Evolutionary conservation across 164 flowering plant species (phyloP).

Genomic region (Annona squamosa): DNA sequence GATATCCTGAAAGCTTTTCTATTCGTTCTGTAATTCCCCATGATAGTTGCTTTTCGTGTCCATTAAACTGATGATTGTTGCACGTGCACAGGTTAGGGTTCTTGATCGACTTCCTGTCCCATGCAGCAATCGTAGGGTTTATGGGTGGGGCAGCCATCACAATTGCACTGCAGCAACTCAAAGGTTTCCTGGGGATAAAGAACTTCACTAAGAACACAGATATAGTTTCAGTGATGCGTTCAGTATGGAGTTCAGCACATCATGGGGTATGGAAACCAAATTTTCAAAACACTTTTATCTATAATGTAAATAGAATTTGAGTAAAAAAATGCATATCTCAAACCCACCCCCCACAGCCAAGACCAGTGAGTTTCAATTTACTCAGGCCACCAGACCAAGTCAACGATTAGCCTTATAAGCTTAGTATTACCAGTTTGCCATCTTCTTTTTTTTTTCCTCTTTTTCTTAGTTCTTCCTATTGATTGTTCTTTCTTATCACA

Average conservation of each 20-base stretch:
- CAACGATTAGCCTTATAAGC: not conserved
- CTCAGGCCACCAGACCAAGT: not conserved
- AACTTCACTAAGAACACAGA: conserved; percentile 69
- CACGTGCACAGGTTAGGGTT: conserved; percentile 63
- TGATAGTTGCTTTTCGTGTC: not conserved
- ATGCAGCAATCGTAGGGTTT: conserved; percentile 94
- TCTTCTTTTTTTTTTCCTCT: not conserved
- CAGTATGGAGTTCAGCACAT: conserved; percentile 49
- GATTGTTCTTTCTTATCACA: not conserved
- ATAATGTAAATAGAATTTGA: too few species aligned
- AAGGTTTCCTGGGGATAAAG: conserved; percentile 81
- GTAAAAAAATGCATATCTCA: too few species aligned
- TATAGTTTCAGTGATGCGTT: conserved; percentile 64
- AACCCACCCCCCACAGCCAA: not conserved
- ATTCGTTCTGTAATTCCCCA: too few species aligned
- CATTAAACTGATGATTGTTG: not conserved
- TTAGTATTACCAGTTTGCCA: not conserved
- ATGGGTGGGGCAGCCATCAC: conserved; percentile 98
- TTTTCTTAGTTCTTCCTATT: not conserved
- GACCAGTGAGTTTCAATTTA: not conserved
- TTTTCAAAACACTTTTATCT: not conserved
- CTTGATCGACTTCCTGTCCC: conserved; percentile 88
- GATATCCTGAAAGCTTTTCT: not conserved
- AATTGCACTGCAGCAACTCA: conserved; percentile 91
- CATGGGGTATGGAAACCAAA: conserved; percentile 53